Conservation (phyloP, 2,329 filamentous ascomycete species). For the Stachybotrys elegans region DNA sequence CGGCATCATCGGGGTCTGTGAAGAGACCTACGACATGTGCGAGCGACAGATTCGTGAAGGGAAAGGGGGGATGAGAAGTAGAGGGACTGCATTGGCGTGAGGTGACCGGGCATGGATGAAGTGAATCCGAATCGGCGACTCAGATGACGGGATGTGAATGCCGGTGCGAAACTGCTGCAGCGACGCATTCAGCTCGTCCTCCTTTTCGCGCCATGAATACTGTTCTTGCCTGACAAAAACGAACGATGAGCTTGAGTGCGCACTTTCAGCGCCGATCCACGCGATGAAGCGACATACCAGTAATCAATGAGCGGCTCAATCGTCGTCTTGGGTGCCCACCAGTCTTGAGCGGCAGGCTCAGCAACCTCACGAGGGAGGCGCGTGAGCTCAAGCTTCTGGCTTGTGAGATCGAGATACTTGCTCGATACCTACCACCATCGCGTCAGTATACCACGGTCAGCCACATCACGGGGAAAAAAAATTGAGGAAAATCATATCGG, state of each 20-base stretch:
- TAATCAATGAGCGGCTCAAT: slow-evolving; percentile 62
- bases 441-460: slow-evolving; percentile 23
- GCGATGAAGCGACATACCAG: slow-evolving; percentile 48
- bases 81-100: slow-evolving; percentile 50
- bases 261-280: not conserved
- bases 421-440: slow-evolving; percentile 52
- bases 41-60: slow-evolving; percentile 58
- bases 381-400: slow-evolving; percentile 62
- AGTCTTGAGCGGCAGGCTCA: slow-evolving; percentile 41
- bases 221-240: slow-evolving; percentile 52
- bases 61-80: slow-evolving; percentile 64
- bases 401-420: slow-evolving; percentile 62
- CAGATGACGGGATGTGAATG: slow-evolving; percentile 36
- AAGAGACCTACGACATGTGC: slow-evolving; percentile 50
- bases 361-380: slow-evolving; percentile 56
- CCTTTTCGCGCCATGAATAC: slow-evolving; percentile 60
- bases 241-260: slow-evolving; percentile 4
- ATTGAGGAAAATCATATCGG: no score
- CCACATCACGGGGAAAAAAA: no score
- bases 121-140: slow-evolving; percentile 49
- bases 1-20: slow-evolving; percentile 44
- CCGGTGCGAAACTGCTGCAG: slow-evolving; percentile 62
- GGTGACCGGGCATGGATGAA: slow-evolving; percentile 58
- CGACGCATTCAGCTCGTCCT: slow-evolving; percentile 49
- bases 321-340: slow-evolving; percentile 56